phyloP scores from a whole-genome alignment of 768 basidiomycete species.

The Calocybe gangraenosa region DNA sequence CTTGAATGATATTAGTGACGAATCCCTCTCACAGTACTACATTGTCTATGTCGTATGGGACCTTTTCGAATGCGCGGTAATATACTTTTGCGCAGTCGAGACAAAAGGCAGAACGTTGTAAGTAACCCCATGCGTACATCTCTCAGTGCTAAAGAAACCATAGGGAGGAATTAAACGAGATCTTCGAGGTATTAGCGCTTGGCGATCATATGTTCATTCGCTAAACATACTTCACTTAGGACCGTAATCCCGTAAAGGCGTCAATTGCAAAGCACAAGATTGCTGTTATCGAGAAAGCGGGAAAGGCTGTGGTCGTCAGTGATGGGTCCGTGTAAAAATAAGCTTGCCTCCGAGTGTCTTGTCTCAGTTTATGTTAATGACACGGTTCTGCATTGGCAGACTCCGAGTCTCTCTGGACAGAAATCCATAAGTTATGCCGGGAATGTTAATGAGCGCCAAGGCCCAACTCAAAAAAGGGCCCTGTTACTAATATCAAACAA shows the following conservation, averaged over 20 bases:
- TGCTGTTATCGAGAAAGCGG: constrained; percentile 32
- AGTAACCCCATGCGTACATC: constrained; percentile 11
- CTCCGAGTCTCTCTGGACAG: too few relatives aligned
- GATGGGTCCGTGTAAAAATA: background rate
- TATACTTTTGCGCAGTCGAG: constrained; percentile 38
- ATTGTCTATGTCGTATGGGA: constrained; percentile 38
- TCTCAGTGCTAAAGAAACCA: background rate
- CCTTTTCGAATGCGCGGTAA: constrained; percentile 32
- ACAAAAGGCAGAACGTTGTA: constrained; percentile 39
- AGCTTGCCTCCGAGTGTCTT: too few relatives aligned
- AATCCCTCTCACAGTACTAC: constrained; percentile 23
- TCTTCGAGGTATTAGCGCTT: constrained; percentile 29
- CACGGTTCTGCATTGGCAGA: too few relatives aligned
- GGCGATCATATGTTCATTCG: too few relatives aligned
- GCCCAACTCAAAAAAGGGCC: too few relatives aligned
- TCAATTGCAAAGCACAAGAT: constrained; percentile 36
- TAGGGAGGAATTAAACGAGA: constrained; percentile 40
- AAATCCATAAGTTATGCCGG: too few relatives aligned
- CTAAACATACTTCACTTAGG: constrained; percentile 23
- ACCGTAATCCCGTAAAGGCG: constrained; percentile 35
- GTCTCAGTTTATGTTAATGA: too few relatives aligned
- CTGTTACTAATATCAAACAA: too few relatives aligned
- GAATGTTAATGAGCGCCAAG: too few relatives aligned
- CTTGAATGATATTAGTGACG: background rate
- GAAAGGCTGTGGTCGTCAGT: constrained; percentile 18